Conservation (phyloP, 352 stramenopile species). For the Phytopythium kandeliae region DNA sequence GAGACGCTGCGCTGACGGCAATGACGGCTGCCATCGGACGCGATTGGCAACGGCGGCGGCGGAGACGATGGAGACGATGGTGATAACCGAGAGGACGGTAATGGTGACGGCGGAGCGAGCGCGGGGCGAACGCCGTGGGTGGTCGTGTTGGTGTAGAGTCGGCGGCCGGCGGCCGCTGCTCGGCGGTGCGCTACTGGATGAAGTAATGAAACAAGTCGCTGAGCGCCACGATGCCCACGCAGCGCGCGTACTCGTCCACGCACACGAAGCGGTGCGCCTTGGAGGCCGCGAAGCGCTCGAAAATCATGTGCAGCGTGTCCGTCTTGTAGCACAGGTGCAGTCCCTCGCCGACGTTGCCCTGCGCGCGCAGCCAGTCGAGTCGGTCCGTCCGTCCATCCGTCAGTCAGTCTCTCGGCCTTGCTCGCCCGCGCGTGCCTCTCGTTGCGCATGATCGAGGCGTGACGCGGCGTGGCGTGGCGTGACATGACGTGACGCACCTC, state of each 20-base stretch:
- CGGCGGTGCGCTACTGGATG: constrained; percentile 61
- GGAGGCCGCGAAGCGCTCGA: constrained; percentile 80
- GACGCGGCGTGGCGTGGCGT: too few species aligned
- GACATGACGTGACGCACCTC: constrained; percentile 62
- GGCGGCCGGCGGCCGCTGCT: too few species aligned
- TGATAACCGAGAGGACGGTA: too few species aligned
- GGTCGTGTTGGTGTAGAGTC: not conserved
- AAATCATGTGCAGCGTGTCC: constrained; percentile 88
- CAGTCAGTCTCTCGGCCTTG: not conserved
- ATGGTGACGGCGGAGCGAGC: too few species aligned
- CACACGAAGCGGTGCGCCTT: constrained; percentile 86
- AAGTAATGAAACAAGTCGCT: constrained; percentile 92
- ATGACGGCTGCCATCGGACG: too few species aligned
- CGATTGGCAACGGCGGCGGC: too few species aligned
- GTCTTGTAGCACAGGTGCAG: constrained; percentile 86
- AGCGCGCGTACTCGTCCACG: constrained; percentile 79
- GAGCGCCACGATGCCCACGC: constrained; percentile 80
- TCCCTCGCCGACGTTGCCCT: constrained; percentile 78
- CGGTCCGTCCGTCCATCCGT: not conserved
- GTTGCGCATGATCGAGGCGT: too few species aligned
- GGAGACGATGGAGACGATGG: too few species aligned
- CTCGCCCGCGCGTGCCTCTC: too few species aligned
- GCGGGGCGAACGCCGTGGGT: not conserved
- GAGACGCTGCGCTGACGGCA: constrained; percentile 53
- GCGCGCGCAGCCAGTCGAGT: constrained; percentile 1